A percentile compares a stretch with the other conserved stretches of the same genome.
Conservation (phyloP, 2,329 filamentous ascomycete genomes). For the Truncatella angustata region DNA sequence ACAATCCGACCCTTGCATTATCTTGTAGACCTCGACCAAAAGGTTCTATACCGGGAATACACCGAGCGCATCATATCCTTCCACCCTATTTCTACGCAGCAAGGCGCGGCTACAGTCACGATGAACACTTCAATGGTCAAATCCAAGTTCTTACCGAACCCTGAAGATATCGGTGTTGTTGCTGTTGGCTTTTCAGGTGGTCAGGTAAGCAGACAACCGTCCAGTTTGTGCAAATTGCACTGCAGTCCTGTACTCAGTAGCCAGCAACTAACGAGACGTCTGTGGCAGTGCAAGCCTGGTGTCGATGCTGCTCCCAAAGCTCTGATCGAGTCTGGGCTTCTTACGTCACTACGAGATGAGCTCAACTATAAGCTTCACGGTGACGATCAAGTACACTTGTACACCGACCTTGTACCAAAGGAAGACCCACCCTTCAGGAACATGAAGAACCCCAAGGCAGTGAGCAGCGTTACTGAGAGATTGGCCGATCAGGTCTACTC, state of each 20-base stretch:
- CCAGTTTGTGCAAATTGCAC: constrained; percentile 8
- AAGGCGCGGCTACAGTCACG: constrained; percentile 11
- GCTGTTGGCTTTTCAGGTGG: constrained; percentile 96
- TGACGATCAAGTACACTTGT: constrained; percentile 79
- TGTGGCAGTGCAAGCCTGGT: constrained; percentile 74
- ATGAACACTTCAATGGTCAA: constrained; percentile 55
- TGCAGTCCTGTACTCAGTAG: background rate
- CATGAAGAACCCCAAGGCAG: constrained; percentile 92
- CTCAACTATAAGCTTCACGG: constrained; percentile 86
- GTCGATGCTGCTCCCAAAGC: constrained; percentile 89
- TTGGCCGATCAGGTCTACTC: constrained; percentile 84
- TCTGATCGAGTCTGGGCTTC: constrained; percentile 83
- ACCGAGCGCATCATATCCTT: background rate
- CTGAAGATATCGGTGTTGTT: constrained; percentile 82
- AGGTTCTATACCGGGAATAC: too few relatives aligned
- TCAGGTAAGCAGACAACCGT: constrained; percentile 60
- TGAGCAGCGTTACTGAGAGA: constrained; percentile 78
- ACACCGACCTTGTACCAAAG: constrained; percentile 69
- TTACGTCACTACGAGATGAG: constrained; percentile 78
- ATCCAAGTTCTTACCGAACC: constrained; percentile 75
- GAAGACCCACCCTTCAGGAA: constrained; percentile 76
- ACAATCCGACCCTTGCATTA: too few relatives aligned
- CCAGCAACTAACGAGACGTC: constrained; percentile 13
- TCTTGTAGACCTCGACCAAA: too few relatives aligned
- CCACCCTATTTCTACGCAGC: background rate